phyloP scores from a whole-genome alignment of 768 basidiomycete genomes.

The Terana coerulea region DNA sequence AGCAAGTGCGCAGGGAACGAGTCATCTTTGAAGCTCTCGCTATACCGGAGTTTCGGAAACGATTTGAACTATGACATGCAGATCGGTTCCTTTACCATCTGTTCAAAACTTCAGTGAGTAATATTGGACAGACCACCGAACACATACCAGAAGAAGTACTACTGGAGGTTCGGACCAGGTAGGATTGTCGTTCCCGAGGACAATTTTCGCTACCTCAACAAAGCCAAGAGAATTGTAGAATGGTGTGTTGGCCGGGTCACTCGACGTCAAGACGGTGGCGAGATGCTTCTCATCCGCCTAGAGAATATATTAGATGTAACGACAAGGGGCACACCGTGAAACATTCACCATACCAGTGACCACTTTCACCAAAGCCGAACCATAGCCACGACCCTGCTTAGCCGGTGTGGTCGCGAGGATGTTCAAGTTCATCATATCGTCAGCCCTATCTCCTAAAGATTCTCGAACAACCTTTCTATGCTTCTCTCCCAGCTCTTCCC shows the following conservation, averaged over 20 bases:
- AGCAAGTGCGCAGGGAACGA: too few relatives aligned
- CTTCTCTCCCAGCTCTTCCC: slow-evolving; percentile 3
- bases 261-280: slow-evolving; percentile 1
- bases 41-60: too few relatives aligned
- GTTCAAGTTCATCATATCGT: slow-evolving; percentile 4
- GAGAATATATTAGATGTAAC: neutral
- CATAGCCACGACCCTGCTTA: slow-evolving; percentile 12
- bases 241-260: slow-evolving; percentile 1
- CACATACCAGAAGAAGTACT: slow-evolving; percentile 1
- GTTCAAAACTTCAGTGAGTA: too few relatives aligned
- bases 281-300: slow-evolving; percentile 8
- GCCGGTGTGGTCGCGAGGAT: neutral
- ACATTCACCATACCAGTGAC: slow-evolving; percentile 1
- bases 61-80: too few relatives aligned
- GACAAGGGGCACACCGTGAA: too few relatives aligned
- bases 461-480: neutral
- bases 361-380: slow-evolving; percentile 2
- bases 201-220: neutral
- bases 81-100: too few relatives aligned
- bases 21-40: too few relatives aligned
- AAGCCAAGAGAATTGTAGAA: slow-evolving; percentile 11
- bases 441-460: neutral
- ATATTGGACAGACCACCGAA: too few relatives aligned
- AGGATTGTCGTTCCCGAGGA: slow-evolving; percentile 7
- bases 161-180: slow-evolving; percentile 9